These are phyloP conservation scores for Aspergillus sp. DNA, from an alignment of 2,329 filamentous ascomycete genomes.

Conservation along the genomic window DNA sequence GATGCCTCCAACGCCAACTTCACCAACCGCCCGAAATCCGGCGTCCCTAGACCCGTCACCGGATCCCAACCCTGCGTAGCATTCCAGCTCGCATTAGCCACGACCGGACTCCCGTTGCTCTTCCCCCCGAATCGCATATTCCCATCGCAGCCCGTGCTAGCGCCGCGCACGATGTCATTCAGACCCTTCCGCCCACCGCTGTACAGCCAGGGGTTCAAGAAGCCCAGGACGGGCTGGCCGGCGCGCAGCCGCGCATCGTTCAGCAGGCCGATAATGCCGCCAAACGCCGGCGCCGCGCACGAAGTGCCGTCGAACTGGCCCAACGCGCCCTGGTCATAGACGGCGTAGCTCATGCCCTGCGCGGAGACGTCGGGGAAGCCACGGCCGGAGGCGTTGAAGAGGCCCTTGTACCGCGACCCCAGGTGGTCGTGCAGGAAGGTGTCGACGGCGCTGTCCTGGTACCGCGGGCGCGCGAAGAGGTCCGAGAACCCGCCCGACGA, in stretches of 20 bases:
- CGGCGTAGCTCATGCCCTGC: slow-evolving; percentile 26
- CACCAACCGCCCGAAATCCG: slow-evolving; percentile 21
- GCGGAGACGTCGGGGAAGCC: slow-evolving; percentile 36
- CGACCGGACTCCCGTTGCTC: slow-evolving; percentile 28
- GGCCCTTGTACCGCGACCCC: slow-evolving; percentile 17
- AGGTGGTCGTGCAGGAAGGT: slow-evolving; percentile 22
- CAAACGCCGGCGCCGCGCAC: slow-evolving; percentile 51
- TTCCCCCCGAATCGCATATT: slow-evolving; percentile 35
- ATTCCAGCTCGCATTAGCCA: slow-evolving; percentile 44
- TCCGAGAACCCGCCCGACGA: slow-evolving; percentile 38
- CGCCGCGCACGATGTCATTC: slow-evolving; percentile 43
- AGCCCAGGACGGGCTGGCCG: slow-evolving; percentile 46
- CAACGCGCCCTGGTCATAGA: slow-evolving; percentile 23
- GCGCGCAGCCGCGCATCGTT: slow-evolving; percentile 52
- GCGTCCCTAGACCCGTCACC: slow-evolving; percentile 38
- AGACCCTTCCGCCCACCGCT: slow-evolving; percentile 32
- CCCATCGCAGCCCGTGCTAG: slow-evolving; percentile 41
- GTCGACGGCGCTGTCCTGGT: slow-evolving; percentile 28
- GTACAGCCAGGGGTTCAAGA: slow-evolving; percentile 56
- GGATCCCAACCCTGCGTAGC: slow-evolving; percentile 46
- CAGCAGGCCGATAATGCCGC: slow-evolving; percentile 51
- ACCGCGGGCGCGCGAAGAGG: slow-evolving; percentile 28
- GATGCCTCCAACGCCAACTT: slow-evolving; percentile 5
- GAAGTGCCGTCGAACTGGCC: slow-evolving; percentile 32
- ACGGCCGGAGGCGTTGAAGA: slow-evolving; percentile 29